These are phyloP conservation scores for Hypocrella siamensis DNA, from an alignment of 2,329 filamentous ascomycete genomes.

Conservation along the genomic window DNA sequence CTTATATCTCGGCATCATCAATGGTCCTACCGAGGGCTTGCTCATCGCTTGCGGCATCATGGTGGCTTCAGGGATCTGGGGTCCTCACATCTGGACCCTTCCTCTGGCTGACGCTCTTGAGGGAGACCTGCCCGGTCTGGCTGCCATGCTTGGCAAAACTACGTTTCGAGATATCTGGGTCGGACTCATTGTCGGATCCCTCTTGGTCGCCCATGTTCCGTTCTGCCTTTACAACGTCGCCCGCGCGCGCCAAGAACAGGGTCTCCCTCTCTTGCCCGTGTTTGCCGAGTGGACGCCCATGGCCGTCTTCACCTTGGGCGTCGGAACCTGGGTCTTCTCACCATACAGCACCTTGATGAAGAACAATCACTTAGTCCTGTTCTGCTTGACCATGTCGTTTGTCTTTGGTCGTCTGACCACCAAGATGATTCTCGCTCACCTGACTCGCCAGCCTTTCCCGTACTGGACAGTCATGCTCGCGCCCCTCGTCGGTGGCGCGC, in stretches of 20 bases:
- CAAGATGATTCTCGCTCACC: constrained; percentile 94
- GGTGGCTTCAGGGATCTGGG: constrained; percentile 74
- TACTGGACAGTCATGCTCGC: constrained; percentile 89
- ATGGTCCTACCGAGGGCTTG: constrained; percentile 90
- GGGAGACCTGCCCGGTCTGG: constrained; percentile 28
- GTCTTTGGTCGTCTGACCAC: constrained; percentile 97
- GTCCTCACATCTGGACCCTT: constrained; percentile 72
- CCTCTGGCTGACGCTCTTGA: constrained; percentile 58
- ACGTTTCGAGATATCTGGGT: constrained; percentile 86
- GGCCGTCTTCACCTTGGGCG: constrained; percentile 59
- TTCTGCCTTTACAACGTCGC: constrained; percentile 82
- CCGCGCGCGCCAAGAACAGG: constrained; percentile 53
- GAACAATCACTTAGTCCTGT: constrained; percentile 80
- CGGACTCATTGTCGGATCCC: constrained; percentile 46
- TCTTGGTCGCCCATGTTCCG: constrained; percentile 64
- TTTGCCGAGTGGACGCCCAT: constrained; percentile 94
- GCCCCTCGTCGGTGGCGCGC: constrained; percentile 71
- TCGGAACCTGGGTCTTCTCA: constrained; percentile 75
- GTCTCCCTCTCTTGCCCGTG: constrained; percentile 62
- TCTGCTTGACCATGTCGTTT: constrained; percentile 88
- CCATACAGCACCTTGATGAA: constrained; percentile 68
- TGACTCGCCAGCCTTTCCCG: constrained; percentile 86
- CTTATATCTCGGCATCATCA: constrained; percentile 88
- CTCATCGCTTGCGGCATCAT: constrained; percentile 79
- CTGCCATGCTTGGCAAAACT: constrained; percentile 48